These are phyloP conservation scores for Entelexis paramagnoliae DNA, from an alignment of 1,139 yeast genomes.

Conservation along the genomic window DNA sequence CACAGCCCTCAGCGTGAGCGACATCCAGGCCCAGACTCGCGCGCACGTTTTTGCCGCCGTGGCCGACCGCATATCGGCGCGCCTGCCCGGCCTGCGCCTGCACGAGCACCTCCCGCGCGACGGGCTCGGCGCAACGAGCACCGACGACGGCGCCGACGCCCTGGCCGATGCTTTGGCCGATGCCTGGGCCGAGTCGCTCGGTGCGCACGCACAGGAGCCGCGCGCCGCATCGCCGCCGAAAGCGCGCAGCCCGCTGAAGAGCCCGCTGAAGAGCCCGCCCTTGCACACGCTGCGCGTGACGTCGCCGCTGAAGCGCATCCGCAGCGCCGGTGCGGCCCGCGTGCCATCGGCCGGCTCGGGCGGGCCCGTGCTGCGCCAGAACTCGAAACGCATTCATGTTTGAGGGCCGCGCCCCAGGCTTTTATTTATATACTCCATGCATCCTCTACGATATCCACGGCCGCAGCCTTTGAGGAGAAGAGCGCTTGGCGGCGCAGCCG, in stretches of 20 bases:
- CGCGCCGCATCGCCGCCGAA: no score
- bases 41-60: not conserved
- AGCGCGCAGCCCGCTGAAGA: not conserved
- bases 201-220: no score
- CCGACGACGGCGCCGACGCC: not conserved
- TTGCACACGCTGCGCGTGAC: not conserved
- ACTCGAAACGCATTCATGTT: constrained; percentile 1
- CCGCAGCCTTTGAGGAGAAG: no score
- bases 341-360: not conserved
- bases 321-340: not conserved
- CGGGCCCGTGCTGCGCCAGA: not conserved
- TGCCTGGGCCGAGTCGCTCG: no score
- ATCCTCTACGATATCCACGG: no score
- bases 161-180: not conserved
- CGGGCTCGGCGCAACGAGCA: not conserved
- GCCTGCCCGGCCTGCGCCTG: not conserved
- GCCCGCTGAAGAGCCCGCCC: not conserved
- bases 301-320: constrained; percentile 2
- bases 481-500: no score
- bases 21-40: not conserved
- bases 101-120: not conserved
- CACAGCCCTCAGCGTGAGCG: not conserved
- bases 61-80: not conserved
- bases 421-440: not conserved
- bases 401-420: not conserved